Base-by-base conservation (phyloP, 2,329 filamentous ascomycete species). In the Hypomyces perniciosus region DNA sequence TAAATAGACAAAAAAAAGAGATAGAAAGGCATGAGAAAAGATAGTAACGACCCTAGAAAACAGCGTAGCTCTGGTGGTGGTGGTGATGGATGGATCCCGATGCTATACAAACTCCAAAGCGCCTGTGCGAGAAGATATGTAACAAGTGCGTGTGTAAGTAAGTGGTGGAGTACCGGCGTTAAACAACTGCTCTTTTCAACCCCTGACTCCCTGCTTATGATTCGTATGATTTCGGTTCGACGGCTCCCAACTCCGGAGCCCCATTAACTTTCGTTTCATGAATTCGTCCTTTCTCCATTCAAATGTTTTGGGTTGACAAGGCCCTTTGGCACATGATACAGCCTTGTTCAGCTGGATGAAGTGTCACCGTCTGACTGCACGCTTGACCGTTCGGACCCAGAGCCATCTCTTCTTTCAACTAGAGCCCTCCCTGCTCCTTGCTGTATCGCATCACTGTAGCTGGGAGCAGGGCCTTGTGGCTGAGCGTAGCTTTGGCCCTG, bases 391-490 rank as follows among this genome's bases (percentile, higher is more conserved):
- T 56, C 57, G 5, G 60, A 53, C 13, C 54, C 61, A 5, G 56
- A 56, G 48, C 59, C 63, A 39, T 59, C 54, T 30, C 56, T 59
- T 33, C 62, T 54, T 8, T 63, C 56, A 31, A 56, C 39, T 34
- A 34, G 29, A 13, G 44, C 30, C 12, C 48, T 54, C 27, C 65
- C 60, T 29, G 66, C 66, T 8, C 77, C 77, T 57, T 80, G 75
- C 50, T 72, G 70, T 39, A 90, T 76, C 2, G 88, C 89, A 53
- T 88, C 88, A 65, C 84, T 88, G 64, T 95, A 95, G 61, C 82
- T 91, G 2, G 89, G 89, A 56, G 93, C 90, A 1, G 89, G 88
- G 50, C 54, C 35, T 53, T 55, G 39, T 33, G 38, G 9, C 13
- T 30, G 10, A 6, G 28, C 13, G 13, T 59, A 39, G 51, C 56